Evolutionary conservation across 495 filamentous ascomycete genomes (phyloP).

Genomic region (Penicillium goetzii): DNA sequence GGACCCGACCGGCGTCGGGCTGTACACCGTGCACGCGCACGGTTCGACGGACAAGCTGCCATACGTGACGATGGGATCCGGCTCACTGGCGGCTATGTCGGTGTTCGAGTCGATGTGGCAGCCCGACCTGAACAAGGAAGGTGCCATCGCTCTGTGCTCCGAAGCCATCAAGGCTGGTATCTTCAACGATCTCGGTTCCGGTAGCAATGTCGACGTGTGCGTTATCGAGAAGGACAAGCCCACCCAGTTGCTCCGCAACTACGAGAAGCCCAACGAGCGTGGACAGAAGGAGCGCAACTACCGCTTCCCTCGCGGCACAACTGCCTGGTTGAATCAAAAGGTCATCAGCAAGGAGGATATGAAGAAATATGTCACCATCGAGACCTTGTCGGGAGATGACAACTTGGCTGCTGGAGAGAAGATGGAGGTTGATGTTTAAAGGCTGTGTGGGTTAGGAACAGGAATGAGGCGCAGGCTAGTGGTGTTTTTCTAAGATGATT

Average conservation of each 20-base stretch:
- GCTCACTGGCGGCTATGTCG: conserved; percentile 94
- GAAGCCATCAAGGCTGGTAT: conserved; percentile 97
- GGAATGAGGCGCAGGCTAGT: conserved; percentile 13
- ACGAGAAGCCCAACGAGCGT: conserved; percentile 88
- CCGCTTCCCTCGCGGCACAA: conserved; percentile 84
- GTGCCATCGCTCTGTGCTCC: conserved; percentile 78
- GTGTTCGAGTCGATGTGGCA: conserved; percentile 98
- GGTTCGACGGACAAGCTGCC: conserved; percentile 98
- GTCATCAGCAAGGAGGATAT: conserved; percentile 91
- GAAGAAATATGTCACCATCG: conserved; percentile 90
- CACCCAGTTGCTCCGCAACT: conserved; percentile 86
- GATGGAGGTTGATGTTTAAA: conserved; percentile 91
- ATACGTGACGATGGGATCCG: conserved; percentile 99
- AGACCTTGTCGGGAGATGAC: conserved; percentile 68
- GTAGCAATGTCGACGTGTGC: conserved; percentile 96
- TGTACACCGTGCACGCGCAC: conserved; percentile 99
- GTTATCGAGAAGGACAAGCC: conserved; percentile 90
- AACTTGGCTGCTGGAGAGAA: conserved; percentile 70
- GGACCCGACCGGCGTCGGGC: conserved; percentile 92
- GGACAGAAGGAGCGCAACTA: conserved; percentile 92
- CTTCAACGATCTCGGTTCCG: conserved; percentile 97
- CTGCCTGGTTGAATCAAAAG: conserved; percentile 91
- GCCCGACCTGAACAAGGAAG: conserved; percentile 73
- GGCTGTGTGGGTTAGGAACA: conserved; percentile 7
- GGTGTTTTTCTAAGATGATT: conserved; percentile 21